phyloP scores from a whole-genome alignment of 2,329 filamentous ascomycete species.

The Pseudocercospora crystallina region DNA sequence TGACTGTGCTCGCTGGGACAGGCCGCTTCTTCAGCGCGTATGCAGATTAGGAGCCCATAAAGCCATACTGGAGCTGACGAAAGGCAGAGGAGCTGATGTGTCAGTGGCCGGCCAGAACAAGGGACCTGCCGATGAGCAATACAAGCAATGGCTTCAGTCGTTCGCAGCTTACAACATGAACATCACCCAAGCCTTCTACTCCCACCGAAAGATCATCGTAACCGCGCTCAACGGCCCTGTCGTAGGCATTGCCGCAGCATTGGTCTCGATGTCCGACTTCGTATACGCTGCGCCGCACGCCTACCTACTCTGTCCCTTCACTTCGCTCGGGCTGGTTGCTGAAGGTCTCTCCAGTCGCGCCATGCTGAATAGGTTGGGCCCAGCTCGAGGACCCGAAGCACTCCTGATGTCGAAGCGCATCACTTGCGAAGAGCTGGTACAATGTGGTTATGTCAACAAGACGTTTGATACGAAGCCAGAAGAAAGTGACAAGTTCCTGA shows the following conservation, averaged over 20 bases:
- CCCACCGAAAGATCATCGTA: slow-evolving; percentile 90
- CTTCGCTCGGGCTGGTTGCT: slow-evolving; percentile 81
- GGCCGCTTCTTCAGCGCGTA: slow-evolving; percentile 87
- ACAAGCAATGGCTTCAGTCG: slow-evolving; percentile 62
- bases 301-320: slow-evolving; percentile 89
- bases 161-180: slow-evolving; percentile 86
- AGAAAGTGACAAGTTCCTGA: slow-evolving; percentile 68
- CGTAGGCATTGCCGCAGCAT: slow-evolving; percentile 81
- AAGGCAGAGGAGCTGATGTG: slow-evolving; percentile 75
- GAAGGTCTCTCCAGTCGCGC: slow-evolving; percentile 80
- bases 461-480: slow-evolving; percentile 63
- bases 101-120: slow-evolving; percentile 45
- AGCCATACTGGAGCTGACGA: slow-evolving; percentile 10
- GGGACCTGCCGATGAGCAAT: slow-evolving; percentile 40
- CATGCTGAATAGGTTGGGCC: slow-evolving; percentile 77
- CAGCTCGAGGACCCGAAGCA: slow-evolving; percentile 84
- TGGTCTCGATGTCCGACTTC: slow-evolving; percentile 85
- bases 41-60: slow-evolving; percentile 28
- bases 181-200: slow-evolving; percentile 85
- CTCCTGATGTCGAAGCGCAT: slow-evolving; percentile 86
- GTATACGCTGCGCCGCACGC: slow-evolving; percentile 80
- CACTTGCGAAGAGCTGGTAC: slow-evolving; percentile 68
- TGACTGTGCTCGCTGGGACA: slow-evolving; percentile 81
- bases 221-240: slow-evolving; percentile 89
- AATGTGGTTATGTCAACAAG: slow-evolving; percentile 81